Conservation (phyloP, 495 filamentous ascomycete genomes). For the Podospora comata region DNA sequence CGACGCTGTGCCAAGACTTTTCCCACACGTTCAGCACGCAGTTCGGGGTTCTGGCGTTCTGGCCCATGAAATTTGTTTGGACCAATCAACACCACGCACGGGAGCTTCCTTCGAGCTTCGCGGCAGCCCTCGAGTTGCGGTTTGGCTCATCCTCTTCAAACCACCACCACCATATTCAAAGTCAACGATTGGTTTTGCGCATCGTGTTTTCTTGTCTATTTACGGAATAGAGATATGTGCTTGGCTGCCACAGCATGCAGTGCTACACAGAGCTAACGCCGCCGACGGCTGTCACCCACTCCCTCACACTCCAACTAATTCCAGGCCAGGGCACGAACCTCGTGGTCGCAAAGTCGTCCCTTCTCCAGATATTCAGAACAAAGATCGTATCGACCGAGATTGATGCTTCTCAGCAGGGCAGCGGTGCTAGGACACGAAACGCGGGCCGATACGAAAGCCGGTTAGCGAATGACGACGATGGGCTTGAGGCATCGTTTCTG, state of each 20-base stretch:
- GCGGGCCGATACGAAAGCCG: conserved; percentile 42
- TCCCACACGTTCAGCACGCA: not conserved
- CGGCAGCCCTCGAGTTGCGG: conserved; percentile 3
- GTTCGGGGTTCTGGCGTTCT: not conserved
- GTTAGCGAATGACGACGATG: conserved; percentile 54
- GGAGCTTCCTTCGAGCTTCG: conserved; percentile 2
- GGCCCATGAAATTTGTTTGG: conserved; percentile 12
- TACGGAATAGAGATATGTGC: conserved; percentile 26
- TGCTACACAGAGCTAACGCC: conserved; percentile 88
- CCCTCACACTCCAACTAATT: conserved; percentile 73
- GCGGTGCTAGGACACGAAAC: conserved; percentile 22
- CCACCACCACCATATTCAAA: not conserved
- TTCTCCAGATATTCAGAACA: conserved; percentile 81
- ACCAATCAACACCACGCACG: conserved; percentile 9
- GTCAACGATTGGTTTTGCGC: not conserved
- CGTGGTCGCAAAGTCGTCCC: conserved; percentile 80
- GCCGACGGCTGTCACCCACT: conserved; percentile 89
- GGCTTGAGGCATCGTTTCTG: conserved; percentile 57
- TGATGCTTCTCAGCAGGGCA: conserved; percentile 34
- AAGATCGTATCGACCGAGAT: conserved; percentile 54
- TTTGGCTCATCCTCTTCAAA: conserved; percentile 1
- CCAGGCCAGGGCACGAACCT: conserved; percentile 75
- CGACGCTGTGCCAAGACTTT: not conserved
- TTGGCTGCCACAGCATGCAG: conserved; percentile 43
- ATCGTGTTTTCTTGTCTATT: not conserved